Conservation (phyloP, 1,139 yeast genomes). For the Candida pseudoviswanathii region DNA sequence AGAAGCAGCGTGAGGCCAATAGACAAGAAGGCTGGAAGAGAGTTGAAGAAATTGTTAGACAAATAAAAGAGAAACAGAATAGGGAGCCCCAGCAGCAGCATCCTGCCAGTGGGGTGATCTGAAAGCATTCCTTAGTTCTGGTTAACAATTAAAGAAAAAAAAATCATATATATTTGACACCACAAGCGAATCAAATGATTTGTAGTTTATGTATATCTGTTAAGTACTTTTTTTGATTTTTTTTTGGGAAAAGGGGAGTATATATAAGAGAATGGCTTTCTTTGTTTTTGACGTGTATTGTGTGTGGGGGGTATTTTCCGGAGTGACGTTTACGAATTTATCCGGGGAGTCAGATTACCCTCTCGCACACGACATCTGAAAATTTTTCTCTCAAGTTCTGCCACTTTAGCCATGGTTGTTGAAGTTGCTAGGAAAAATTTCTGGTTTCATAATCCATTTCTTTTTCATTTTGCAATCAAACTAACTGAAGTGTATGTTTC, state of each 20-base stretch:
- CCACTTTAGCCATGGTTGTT: too few relatives aligned
- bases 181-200: neutral
- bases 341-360: too few relatives aligned
- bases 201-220: neutral
- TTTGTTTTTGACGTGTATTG: neutral
- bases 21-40: constrained; percentile 77
- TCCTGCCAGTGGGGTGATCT: constrained; percentile 9
- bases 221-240: neutral
- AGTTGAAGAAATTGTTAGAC: constrained; percentile 62
- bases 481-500: neutral
- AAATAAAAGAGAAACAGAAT: constrained; percentile 21
- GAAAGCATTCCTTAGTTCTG: neutral
- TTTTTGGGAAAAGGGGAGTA: neutral
- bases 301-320: neutral
- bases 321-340: neutral
- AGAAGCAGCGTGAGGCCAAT: constrained; percentile 58
- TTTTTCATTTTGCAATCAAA: too few relatives aligned
- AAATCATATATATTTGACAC: neutral
- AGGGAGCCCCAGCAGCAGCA: constrained; percentile 9
- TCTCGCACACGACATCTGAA: neutral
- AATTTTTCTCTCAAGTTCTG: too few relatives aligned
- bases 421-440: too few relatives aligned
- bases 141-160: neutral
- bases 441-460: too few relatives aligned
- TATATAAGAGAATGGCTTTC: neutral